phyloP scores from a whole-genome alignment of 2,329 filamentous ascomycete species.

The Phaeosphaeriaceae sp. region DNA sequence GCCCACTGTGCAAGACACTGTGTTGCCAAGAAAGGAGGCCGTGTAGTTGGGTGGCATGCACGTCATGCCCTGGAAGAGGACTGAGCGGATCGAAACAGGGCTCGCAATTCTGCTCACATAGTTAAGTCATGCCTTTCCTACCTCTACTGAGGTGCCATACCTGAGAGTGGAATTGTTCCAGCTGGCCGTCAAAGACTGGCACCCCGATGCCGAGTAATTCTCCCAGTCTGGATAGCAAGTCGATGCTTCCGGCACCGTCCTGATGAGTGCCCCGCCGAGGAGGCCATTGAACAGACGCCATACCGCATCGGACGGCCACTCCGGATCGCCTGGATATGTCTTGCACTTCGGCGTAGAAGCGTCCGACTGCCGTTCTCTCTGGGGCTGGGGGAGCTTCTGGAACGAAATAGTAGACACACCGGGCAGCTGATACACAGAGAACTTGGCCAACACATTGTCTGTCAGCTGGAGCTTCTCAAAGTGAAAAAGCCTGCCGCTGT shows the following conservation, averaged over 20 bases:
- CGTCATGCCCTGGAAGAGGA: constrained; percentile 37
- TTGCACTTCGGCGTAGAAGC: too few relatives aligned
- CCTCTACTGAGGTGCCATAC: too few relatives aligned
- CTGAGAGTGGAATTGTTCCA: too few relatives aligned
- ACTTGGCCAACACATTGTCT: too few relatives aligned
- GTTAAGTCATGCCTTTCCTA: constrained; percentile 24
- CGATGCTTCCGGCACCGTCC: constrained; percentile 36
- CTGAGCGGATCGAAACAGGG: constrained; percentile 39
- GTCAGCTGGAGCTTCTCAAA: too few relatives aligned
- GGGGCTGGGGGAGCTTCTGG: too few relatives aligned
- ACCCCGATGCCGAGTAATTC: constrained; percentile 36
- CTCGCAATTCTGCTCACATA: constrained; percentile 23
- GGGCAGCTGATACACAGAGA: too few relatives aligned
- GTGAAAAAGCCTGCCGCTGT: too few relatives aligned
- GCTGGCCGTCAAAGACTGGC: constrained; percentile 25
- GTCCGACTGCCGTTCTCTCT: too few relatives aligned
- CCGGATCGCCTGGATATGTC: constrained; percentile 34
- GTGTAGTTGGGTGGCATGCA: too few relatives aligned
- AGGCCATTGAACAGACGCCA: constrained; percentile 32
- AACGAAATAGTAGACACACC: too few relatives aligned
- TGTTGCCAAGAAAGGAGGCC: too few relatives aligned
- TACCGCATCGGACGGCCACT: constrained; percentile 26
- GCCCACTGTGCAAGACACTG: constrained; percentile 35
- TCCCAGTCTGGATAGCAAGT: constrained; percentile 35
- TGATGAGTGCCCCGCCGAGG: constrained; percentile 32